These are phyloP conservation scores for Hypsizygus ulmarius DNA, from an alignment of 1,284 basidiomycete genomes.

Conservation along the genomic window DNA sequence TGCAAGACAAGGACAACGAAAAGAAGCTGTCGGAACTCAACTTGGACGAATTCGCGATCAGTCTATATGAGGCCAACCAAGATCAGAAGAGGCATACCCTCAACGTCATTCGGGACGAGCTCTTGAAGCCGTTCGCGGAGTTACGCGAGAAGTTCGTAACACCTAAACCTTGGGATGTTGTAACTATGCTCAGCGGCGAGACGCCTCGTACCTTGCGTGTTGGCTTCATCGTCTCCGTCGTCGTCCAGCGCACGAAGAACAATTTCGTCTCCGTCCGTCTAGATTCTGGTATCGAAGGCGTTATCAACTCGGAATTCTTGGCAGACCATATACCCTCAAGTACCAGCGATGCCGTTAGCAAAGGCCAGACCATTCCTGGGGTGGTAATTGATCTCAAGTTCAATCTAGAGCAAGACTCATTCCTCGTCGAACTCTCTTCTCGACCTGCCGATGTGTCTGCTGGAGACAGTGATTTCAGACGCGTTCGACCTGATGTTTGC, in stretches of 20 bases:
- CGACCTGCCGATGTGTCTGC: constrained; percentile 66
- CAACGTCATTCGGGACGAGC: constrained; percentile 85
- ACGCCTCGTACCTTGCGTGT: constrained; percentile 75
- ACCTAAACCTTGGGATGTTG: constrained; percentile 76
- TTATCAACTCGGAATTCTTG: constrained; percentile 70
- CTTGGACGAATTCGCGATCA: constrained; percentile 95
- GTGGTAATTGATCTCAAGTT: constrained; percentile 77
- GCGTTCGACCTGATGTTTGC: constrained; percentile 57
- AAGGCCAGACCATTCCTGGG: constrained; percentile 79
- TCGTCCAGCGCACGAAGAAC: constrained; percentile 60
- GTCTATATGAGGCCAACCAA: constrained; percentile 80
- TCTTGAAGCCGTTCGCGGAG: constrained; percentile 86
- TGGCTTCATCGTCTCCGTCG: constrained; percentile 84
- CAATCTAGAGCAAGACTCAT: constrained; percentile 59
- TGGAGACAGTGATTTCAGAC: constrained; percentile 66
- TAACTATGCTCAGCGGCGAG: constrained; percentile 97
- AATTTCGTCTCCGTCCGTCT: constrained; percentile 66
- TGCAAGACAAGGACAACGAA: constrained; percentile 79
- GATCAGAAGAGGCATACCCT: constrained; percentile 88
- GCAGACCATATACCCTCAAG: constrained; percentile 45
- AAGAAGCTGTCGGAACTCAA: constrained; percentile 90
- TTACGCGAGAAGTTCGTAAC: constrained; percentile 66
- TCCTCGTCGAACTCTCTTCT: constrained; percentile 78
- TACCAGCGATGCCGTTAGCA: constrained; percentile 53
- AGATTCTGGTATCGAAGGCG: constrained; percentile 91